phyloP scores from a whole-genome alignment of 345 rosid species.

The Theobroma cacao region DNA sequence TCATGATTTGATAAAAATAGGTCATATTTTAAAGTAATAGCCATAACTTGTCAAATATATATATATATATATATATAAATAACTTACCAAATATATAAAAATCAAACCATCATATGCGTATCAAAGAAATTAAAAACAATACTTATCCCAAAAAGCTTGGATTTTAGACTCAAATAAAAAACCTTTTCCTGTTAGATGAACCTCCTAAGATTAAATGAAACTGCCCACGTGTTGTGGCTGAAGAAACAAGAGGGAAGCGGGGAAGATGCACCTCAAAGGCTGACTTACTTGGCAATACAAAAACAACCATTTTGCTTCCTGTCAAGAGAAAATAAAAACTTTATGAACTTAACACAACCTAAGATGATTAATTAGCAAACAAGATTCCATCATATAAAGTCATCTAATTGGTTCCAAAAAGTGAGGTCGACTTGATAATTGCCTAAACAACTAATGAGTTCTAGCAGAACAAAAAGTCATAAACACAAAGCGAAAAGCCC shows the following conservation, averaged over 20 bases:
- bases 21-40: not conserved
- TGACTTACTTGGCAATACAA: conserved; percentile 1
- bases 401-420: not conserved
- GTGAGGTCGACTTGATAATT: not conserved
- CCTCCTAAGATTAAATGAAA: conserved; percentile 12
- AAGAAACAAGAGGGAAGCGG: conserved; percentile 8
- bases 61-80: too few species aligned
- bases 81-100: not conserved
- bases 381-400: not conserved
- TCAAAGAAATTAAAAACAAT: not conserved
- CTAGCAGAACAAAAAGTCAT: not conserved
- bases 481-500: not conserved
- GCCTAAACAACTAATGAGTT: not conserved
- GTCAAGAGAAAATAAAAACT: not conserved
- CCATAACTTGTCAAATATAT: not conserved
- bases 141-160: not conserved
- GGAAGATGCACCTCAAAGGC: conserved; percentile 17
- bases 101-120: not conserved
- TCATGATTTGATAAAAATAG: not conserved
- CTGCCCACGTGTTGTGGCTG: not conserved
- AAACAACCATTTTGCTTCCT: conserved; percentile 17
- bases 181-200: conserved; percentile 23
- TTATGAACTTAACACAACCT: not conserved
- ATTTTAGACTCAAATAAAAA: not conserved
- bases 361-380: conserved; percentile 1